Conservation (phyloP, 495 filamentous ascomycete genomes). For the Emericellopsis terricola region DNA sequence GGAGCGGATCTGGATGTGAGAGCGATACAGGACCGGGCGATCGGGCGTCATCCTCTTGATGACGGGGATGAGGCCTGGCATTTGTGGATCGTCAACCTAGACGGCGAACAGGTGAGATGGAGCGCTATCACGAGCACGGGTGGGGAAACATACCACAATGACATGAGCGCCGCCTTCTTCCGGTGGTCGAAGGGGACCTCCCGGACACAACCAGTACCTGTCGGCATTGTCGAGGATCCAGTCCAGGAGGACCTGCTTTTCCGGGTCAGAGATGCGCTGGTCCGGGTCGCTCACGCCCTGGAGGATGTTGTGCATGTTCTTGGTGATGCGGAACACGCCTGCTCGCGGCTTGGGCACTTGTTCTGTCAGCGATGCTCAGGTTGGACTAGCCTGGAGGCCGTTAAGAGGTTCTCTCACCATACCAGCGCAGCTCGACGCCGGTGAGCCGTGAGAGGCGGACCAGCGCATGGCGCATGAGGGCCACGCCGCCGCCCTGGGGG, state of each 20-base stretch:
- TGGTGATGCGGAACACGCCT: slow-evolving; percentile 73
- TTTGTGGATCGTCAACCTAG: slow-evolving; percentile 69
- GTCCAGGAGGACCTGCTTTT: slow-evolving; percentile 40
- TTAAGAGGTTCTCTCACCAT: slow-evolving; percentile 17
- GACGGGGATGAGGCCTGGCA: slow-evolving; percentile 65
- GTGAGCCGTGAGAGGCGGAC: slow-evolving; percentile 51
- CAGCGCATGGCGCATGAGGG: slow-evolving; percentile 75
- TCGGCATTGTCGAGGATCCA: slow-evolving; percentile 69
- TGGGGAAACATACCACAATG: slow-evolving; percentile 48
- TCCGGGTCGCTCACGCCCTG: slow-evolving; percentile 56
- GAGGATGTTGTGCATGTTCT: slow-evolving; percentile 84
- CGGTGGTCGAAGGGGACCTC: slow-evolving; percentile 48
- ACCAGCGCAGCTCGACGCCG: slow-evolving; percentile 62
- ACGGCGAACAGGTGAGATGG: neutral
- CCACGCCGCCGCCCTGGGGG: slow-evolving; percentile 76
- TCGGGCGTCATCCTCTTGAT: slow-evolving; percentile 53
- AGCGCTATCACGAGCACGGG: no score
- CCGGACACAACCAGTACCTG: slow-evolving; percentile 53
- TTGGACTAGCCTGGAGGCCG: neutral
- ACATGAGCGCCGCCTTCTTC: slow-evolving; percentile 64
- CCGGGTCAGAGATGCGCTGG: slow-evolving; percentile 40
- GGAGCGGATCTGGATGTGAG: slow-evolving; percentile 70
- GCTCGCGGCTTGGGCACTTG: slow-evolving; percentile 71
- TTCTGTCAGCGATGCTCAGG: slow-evolving; percentile 1
- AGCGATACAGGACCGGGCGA: slow-evolving; percentile 65